phyloP scores from a whole-genome alignment of 2,329 filamentous ascomycete species.

The Verticillium zaregamsianum region DNA sequence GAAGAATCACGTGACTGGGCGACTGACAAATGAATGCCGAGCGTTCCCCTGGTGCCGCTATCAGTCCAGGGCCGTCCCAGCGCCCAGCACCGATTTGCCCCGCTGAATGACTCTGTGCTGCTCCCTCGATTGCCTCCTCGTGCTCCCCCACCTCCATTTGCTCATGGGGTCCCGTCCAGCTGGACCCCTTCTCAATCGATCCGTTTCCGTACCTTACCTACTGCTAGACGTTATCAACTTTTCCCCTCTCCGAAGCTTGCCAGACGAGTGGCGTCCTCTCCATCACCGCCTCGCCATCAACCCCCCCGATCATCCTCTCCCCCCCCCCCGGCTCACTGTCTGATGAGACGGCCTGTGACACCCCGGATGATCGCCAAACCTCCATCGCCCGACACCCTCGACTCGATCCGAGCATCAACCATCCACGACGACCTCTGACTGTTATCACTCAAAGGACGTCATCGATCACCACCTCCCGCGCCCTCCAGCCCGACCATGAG shows the following conservation, averaged over 20 bases:
- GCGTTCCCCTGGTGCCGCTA: neutral
- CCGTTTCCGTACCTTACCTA: neutral
- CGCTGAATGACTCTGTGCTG: slow-evolving; percentile 25
- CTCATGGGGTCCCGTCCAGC: slow-evolving; percentile 27
- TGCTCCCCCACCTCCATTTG: slow-evolving; percentile 23
- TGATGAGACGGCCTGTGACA: slow-evolving; percentile 1
- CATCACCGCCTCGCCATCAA: neutral
- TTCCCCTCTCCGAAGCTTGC: neutral
- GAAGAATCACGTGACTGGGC: neutral
- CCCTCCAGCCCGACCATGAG: slow-evolving; percentile 11
- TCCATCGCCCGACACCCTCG: neutral
- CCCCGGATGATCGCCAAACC: slow-evolving; percentile 1
- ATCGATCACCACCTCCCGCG: slow-evolving; percentile 27
- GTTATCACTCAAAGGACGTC: slow-evolving; percentile 8
- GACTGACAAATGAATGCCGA: neutral
- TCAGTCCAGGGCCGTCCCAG: neutral
- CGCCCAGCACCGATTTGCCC: slow-evolving; percentile 23
- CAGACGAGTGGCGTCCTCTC: neutral
- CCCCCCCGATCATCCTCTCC: neutral
- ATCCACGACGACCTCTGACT: slow-evolving; percentile 3
- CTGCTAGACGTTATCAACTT: neutral
- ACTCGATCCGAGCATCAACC: neutral
- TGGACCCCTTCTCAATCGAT: neutral
- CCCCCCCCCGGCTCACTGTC: neutral
- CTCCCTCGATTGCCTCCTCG: slow-evolving; percentile 28